Evolutionary conservation across 306 rosid species (phyloP).

Genomic region (Carpinus fangiana): DNA sequence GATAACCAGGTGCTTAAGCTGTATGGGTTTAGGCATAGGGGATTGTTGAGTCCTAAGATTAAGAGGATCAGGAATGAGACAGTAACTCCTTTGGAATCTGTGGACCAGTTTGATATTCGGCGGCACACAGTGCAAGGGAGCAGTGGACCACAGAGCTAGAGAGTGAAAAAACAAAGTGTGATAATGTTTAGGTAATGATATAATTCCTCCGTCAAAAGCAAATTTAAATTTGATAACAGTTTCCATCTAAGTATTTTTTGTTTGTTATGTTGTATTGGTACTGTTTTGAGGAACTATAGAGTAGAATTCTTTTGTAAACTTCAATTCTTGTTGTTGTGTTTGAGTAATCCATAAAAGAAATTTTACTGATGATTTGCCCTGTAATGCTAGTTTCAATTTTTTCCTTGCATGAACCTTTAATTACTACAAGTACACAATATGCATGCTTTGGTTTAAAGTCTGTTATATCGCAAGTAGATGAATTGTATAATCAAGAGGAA

Average conservation of each 20-base stretch:
- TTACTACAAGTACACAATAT: neutral
- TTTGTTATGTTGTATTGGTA: constrained; percentile 2
- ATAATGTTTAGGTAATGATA: neutral
- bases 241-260: neutral
- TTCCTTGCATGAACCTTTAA: neutral
- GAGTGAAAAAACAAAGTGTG: constrained; percentile 1
- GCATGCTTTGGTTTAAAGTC: neutral
- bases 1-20: constrained; percentile 91
- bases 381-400: neutral
- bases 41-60: constrained; percentile 90
- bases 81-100: constrained; percentile 66
- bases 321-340: neutral
- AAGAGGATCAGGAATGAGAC: constrained; percentile 92
- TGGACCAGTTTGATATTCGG: constrained; percentile 79
- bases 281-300: neutral
- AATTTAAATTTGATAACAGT: neutral
- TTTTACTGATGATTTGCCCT: neutral
- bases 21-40: constrained; percentile 89
- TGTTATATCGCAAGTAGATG: neutral
- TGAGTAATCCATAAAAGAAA: neutral
- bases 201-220: neutral
- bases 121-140: constrained; percentile 27
- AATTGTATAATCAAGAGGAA: neutral
- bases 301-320: constrained; percentile 4
- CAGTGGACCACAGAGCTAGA: constrained; percentile 35